These are phyloP conservation scores for Stentor coeruleus DNA, from an alignment of 73 alveolate species.

Conservation along the genomic window DNA sequence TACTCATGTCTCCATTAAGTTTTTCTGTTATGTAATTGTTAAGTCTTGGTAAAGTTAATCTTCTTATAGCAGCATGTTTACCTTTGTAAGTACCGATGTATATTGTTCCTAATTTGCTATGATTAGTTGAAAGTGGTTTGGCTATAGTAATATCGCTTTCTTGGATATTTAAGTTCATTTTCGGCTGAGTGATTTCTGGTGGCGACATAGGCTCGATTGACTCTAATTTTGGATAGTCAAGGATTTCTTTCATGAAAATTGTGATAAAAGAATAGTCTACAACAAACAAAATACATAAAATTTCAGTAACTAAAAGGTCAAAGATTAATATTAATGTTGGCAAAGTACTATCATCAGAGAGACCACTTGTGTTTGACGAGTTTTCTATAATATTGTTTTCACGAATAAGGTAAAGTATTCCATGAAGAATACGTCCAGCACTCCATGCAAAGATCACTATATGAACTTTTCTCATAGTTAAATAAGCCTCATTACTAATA, in stretches of 20 bases:
- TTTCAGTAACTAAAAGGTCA: conserved; percentile 8
- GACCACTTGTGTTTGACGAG: neutral
- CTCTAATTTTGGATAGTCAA: neutral
- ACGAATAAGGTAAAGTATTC: conserved; percentile 17
- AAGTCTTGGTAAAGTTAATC: neutral
- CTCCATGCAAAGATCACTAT: neutral
- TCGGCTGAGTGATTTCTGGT: neutral
- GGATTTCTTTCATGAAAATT: neutral
- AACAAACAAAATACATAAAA: neutral
- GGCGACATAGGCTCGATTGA: neutral
- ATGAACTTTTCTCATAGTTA: neutral
- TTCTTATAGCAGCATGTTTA: neutral
- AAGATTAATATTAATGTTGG: neutral
- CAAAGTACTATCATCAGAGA: neutral
- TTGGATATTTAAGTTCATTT: neutral
- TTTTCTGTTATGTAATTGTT: neutral
- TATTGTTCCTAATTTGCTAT: neutral
- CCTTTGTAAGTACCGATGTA: neutral
- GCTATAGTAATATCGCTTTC: neutral
- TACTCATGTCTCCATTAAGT: neutral
- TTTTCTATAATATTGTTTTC: neutral
- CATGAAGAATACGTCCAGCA: conserved; percentile 12
- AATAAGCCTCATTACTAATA: neutral
- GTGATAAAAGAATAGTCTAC: neutral
- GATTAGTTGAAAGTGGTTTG: neutral